Conservation (phyloP, 805 yeast species). For the Kodamaea neixiangensis region DNA sequence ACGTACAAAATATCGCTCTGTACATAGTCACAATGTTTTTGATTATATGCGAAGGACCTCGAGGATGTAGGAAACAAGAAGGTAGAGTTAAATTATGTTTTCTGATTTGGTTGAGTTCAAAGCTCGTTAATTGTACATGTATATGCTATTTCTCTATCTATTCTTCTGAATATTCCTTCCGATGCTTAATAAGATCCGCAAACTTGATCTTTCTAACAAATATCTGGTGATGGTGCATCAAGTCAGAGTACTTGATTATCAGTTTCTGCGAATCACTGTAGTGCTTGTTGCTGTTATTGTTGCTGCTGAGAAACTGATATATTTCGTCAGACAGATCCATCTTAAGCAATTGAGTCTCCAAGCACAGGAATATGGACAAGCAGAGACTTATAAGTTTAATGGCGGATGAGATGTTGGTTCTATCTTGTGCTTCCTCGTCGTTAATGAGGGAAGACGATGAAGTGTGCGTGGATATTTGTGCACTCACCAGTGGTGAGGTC, state of each 20-base stretch:
- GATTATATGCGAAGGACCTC: neutral
- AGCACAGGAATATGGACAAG: conserved; percentile 38
- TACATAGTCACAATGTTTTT: neutral
- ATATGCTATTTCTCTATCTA: too few relatives aligned
- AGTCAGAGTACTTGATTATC: conserved; percentile 13
- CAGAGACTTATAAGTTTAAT: conserved; percentile 35
- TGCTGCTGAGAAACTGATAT: conserved; percentile 21
- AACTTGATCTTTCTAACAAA: conserved; percentile 8
- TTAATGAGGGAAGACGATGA: neutral
- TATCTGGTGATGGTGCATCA: conserved; percentile 13
- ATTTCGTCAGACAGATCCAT: conserved; percentile 30
- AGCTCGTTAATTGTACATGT: too few relatives aligned
- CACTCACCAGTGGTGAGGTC: neutral
- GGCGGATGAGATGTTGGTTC: conserved; percentile 10
- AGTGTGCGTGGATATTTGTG: neutral
- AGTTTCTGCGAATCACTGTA: conserved; percentile 3
- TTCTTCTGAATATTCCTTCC: conserved; percentile 2
- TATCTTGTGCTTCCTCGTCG: neutral
- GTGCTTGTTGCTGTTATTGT: conserved; percentile 7
- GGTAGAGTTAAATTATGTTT: neutral
- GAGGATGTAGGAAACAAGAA: neutral
- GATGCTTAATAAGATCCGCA: conserved; percentile 3
- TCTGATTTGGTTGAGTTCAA: too few relatives aligned
- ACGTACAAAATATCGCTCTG: neutral
- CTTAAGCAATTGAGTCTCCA: conserved; percentile 31